A percentile compares a stretch with the other conserved stretches of the same genome.
Conservation (phyloP, 305 asterid species). For the Stenogyne calaminthoides region DNA sequence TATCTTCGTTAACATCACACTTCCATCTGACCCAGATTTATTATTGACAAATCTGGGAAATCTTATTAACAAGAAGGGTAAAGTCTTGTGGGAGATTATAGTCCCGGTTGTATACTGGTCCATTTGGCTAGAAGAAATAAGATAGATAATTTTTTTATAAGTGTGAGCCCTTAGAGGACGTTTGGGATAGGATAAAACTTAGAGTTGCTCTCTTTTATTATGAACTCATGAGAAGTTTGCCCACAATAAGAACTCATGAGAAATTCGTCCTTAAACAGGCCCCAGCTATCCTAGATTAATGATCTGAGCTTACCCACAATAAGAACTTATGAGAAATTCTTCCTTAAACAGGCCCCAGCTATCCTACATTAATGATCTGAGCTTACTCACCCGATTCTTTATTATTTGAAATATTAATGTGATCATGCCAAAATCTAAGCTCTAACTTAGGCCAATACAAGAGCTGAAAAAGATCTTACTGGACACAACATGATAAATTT, state of each 20-base stretch:
- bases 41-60: not conserved
- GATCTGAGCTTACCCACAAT: not conserved
- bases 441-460: not conserved
- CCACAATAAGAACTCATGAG: not conserved
- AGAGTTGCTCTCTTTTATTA: not conserved
- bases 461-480: not conserved
- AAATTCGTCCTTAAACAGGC: not conserved
- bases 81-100: not conserved
- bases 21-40: not conserved
- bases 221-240: not conserved
- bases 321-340: not conserved
- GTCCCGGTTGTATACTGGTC: not conserved
- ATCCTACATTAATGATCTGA: not conserved
- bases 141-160: not conserved
- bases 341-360: slow-evolving; percentile 3
- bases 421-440: not conserved
- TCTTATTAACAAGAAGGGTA: not conserved
- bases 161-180: not conserved
- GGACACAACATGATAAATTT: not conserved
- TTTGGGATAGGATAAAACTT: not conserved
- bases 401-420: not conserved
- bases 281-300: slow-evolving; percentile 1
- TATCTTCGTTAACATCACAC: not conserved
- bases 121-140: not conserved
- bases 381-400: not conserved